Percentiles rank a stretch among this genome's conserved stretches.
These are phyloP conservation scores for Juglanconis oblonga DNA, from an alignment of 2,329 filamentous ascomycete genomes.

Conservation along the genomic window DNA sequence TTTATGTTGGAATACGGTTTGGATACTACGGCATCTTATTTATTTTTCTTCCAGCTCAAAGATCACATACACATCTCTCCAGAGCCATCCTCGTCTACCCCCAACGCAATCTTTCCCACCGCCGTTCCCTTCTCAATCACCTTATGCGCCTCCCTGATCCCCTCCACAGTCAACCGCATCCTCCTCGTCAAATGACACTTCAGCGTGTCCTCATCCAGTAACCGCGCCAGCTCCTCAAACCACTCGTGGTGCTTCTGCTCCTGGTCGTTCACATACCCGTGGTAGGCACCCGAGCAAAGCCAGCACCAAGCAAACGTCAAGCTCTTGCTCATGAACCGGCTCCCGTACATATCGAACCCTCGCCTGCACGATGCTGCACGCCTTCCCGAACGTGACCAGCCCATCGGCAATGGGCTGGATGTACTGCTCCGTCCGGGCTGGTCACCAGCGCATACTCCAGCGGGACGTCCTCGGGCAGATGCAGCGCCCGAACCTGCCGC, in stretches of 20 bases:
- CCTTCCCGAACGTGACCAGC: slow-evolving; percentile 41
- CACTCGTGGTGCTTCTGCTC: slow-evolving; percentile 37
- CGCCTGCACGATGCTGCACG: slow-evolving; percentile 43
- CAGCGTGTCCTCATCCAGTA: slow-evolving; percentile 34
- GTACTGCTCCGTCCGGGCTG: slow-evolving; percentile 37
- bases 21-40: too few species aligned
- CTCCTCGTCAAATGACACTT: slow-evolving; percentile 36
- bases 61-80: slow-evolving; percentile 13
- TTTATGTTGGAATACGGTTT: too few species aligned
- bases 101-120: slow-evolving; percentile 35
- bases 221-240: slow-evolving; percentile 31
- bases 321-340: slow-evolving; percentile 43
- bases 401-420: slow-evolving; percentile 34
- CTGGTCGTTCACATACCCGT: slow-evolving; percentile 29
- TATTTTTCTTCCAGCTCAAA: too few species aligned
- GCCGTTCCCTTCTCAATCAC: slow-evolving; percentile 34
- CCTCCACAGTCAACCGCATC: slow-evolving; percentile 33
- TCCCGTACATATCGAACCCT: slow-evolving; percentile 41
- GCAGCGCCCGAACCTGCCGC: slow-evolving; percentile 32
- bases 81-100: slow-evolving; percentile 27
- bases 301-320: slow-evolving; percentile 40
- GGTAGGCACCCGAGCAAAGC: slow-evolving; percentile 38
- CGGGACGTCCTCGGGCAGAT: slow-evolving; percentile 29
- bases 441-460: slow-evolving; percentile 42
- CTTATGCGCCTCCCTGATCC: slow-evolving; percentile 36